Conservation (phyloP, 176 grass and related monocot genomes). For the Avena atlantica region DNA sequence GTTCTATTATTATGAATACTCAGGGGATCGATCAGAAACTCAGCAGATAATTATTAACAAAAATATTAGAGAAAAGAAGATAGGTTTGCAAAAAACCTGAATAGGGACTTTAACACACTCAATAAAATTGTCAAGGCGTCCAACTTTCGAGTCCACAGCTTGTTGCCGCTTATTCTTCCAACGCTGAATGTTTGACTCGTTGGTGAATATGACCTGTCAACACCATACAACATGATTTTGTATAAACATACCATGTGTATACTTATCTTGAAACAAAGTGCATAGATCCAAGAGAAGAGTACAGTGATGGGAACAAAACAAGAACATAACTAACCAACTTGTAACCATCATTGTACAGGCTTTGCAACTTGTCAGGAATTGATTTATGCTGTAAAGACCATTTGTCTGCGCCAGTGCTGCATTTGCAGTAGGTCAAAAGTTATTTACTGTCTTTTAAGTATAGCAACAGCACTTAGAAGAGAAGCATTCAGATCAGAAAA, state of each 20-base stretch:
- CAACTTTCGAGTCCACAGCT: slow-evolving; percentile 97
- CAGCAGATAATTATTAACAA: background rate
- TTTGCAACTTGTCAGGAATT: slow-evolving; percentile 78
- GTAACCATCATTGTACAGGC: slow-evolving; percentile 69
- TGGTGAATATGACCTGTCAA: slow-evolving; percentile 94
- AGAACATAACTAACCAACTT: slow-evolving; percentile 73
- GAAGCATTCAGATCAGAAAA: slow-evolving; percentile 18
- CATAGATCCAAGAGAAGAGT: background rate
- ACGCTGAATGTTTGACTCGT: slow-evolving; percentile 87
- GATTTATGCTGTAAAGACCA: slow-evolving; percentile 81
- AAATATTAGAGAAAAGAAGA: slow-evolving; percentile 38
- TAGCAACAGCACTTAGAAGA: slow-evolving; percentile 18
- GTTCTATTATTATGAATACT: background rate
- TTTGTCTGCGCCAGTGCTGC: slow-evolving; percentile 76
- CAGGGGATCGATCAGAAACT: slow-evolving; percentile 17
- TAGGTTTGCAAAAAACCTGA: slow-evolving; percentile 57
- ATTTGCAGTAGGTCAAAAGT: slow-evolving; percentile 34
- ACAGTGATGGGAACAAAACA: slow-evolving; percentile 24
- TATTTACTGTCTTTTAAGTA: background rate
- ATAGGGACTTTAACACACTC: slow-evolving; percentile 72
- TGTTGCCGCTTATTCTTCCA: slow-evolving; percentile 89
- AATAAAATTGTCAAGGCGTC: slow-evolving; percentile 85
- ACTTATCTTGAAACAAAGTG: slow-evolving; percentile 11
- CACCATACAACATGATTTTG: slow-evolving; percentile 24
- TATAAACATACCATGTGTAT: background rate